phyloP scores from a whole-genome alignment of 768 basidiomycete genomes.

The Rhodotorula paludigena region DNA sequence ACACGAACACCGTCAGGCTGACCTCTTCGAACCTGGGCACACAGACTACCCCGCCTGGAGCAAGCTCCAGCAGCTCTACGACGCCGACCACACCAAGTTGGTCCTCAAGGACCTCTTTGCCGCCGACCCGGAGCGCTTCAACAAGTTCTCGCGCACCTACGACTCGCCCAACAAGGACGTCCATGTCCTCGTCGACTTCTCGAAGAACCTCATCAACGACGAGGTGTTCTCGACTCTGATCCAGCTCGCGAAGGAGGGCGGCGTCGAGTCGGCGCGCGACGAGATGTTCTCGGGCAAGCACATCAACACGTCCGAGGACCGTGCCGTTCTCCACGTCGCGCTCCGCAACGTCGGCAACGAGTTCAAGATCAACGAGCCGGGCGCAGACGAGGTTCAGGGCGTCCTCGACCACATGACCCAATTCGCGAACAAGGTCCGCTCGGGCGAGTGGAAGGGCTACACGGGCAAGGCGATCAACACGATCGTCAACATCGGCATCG shows the following conservation, averaged over 20 bases:
- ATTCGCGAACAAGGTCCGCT: conserved; percentile 78
- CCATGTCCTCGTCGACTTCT: conserved; percentile 88
- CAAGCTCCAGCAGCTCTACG: conserved; percentile 79
- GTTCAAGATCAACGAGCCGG: conserved; percentile 72
- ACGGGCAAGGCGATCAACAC: conserved; percentile 90
- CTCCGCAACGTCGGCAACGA: conserved; percentile 58
- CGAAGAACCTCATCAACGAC: conserved; percentile 89
- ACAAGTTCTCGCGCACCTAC: conserved; percentile 75
- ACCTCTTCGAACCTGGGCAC: neutral
- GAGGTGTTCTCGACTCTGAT: conserved; percentile 74
- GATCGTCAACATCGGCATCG: conserved; percentile 98
- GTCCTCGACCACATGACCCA: conserved; percentile 87
- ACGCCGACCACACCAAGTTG: conserved; percentile 65
- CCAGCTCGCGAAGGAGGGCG: conserved; percentile 74
- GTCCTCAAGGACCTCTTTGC: conserved; percentile 89
- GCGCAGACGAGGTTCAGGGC: conserved; percentile 70
- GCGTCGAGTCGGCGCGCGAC: conserved; percentile 76
- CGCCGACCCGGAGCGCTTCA: conserved; percentile 77
- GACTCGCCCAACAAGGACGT: conserved; percentile 56
- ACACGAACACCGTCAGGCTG: neutral
- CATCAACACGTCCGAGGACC: conserved; percentile 97
- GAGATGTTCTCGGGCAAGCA: conserved; percentile 93
- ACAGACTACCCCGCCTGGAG: conserved; percentile 85
- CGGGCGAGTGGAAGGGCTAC: conserved; percentile 91
- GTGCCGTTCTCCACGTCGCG: conserved; percentile 91